Percentiles rank a stretch among this genome's conserved stretches.
Conservation (phyloP, 169 alveolate genomes). For the Cryptosporidium tyzzeri region DNA sequence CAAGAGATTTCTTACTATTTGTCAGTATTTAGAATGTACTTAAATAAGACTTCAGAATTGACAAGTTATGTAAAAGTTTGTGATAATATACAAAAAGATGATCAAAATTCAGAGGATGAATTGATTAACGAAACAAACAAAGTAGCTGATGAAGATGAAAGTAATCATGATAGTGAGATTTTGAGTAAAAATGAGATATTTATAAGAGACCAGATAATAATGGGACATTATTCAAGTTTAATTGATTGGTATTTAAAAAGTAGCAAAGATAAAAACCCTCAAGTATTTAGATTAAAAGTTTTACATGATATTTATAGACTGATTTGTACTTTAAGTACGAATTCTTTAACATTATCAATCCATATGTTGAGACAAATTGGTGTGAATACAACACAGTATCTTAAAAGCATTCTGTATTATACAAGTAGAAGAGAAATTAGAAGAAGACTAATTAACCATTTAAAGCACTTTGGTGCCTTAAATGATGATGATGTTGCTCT, state of each 20-base stretch:
- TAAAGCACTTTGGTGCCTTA: slow-evolving; percentile 78
- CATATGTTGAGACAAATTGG: slow-evolving; percentile 85
- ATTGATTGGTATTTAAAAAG: slow-evolving; percentile 22
- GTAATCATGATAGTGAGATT: background rate
- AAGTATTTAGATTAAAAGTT: background rate
- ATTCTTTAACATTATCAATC: slow-evolving; percentile 80
- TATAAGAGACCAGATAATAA: slow-evolving; percentile 39
- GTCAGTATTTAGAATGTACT: slow-evolving; percentile 18
- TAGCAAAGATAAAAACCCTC: background rate
- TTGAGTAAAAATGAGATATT: background rate
- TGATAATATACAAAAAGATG: background rate
- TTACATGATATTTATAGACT: slow-evolving; percentile 77
- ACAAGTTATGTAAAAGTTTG: background rate
- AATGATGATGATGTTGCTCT: slow-evolving; percentile 57
- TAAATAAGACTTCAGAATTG: background rate
- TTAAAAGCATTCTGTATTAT: slow-evolving; percentile 78
- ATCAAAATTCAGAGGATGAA: background rate
- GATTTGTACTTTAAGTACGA: slow-evolving; percentile 81
- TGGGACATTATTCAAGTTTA: slow-evolving; percentile 43
- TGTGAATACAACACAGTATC: slow-evolving; percentile 69
- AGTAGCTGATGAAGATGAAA: background rate
- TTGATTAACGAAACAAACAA: background rate
- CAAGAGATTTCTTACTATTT: slow-evolving; percentile 29
- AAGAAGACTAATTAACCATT: slow-evolving; percentile 80
- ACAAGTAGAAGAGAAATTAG: slow-evolving; percentile 82